Conservation (phyloP, 306 rosid species). For the Phaseolus lunatus region DNA sequence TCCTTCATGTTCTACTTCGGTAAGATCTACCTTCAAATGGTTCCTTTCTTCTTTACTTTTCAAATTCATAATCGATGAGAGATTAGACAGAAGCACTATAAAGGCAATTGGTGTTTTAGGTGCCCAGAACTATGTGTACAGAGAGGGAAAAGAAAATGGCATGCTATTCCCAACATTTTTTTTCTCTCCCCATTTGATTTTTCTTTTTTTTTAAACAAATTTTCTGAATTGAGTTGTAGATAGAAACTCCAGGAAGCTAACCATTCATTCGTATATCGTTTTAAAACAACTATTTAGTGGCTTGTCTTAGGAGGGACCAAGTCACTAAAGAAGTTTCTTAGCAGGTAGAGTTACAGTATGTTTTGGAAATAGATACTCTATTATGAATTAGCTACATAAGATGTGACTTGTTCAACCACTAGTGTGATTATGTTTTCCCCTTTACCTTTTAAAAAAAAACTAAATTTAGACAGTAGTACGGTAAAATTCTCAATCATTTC, state of each 20-base stretch:
- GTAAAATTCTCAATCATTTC: not conserved
- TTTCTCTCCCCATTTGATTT: not conserved
- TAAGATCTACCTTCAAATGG: constrained; percentile 54
- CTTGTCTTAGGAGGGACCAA: constrained; percentile 5
- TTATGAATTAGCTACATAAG: constrained; percentile 1
- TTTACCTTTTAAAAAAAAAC: constrained; percentile 32
- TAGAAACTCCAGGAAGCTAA: constrained; percentile 4
- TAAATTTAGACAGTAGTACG: constrained; percentile 19
- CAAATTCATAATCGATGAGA: constrained; percentile 9
- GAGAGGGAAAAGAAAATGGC: not conserved
- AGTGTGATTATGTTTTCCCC: constrained; percentile 13
- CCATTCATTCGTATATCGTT: not conserved
- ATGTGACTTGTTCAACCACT: constrained; percentile 14
- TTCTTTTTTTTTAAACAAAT: not conserved
- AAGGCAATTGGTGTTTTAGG: not conserved
- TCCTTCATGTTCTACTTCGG: constrained; percentile 90
- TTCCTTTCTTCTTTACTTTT: constrained; percentile 37
- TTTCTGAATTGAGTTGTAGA: constrained; percentile 6
- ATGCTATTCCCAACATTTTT: not conserved
- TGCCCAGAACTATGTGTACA: constrained; percentile 28
- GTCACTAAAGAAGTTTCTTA: constrained; percentile 17
- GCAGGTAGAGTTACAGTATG: constrained; percentile 14
- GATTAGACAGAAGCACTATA: constrained; percentile 20
- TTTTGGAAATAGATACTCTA: constrained; percentile 26
- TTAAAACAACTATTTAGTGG: constrained; percentile 11